Conservation (phyloP, 2,329 filamentous ascomycete species). For the Xylaria sp. region DNA sequence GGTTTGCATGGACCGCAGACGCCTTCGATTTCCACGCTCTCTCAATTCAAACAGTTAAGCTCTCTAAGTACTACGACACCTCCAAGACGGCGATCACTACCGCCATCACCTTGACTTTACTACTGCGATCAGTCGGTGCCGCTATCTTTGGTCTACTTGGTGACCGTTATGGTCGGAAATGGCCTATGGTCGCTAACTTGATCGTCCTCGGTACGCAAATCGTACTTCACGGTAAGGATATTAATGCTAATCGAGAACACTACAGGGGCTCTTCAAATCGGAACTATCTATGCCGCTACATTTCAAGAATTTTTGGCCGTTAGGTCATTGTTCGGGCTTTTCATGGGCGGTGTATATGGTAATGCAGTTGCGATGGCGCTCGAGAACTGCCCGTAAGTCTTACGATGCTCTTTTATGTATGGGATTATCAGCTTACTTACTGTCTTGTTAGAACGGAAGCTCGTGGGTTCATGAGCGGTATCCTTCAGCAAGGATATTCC, state of each 20-base stretch:
- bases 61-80: constrained; percentile 66
- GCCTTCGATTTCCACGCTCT: constrained; percentile 87
- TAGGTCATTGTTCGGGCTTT: constrained; percentile 77
- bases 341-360: constrained; percentile 85
- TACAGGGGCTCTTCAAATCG: constrained; percentile 70
- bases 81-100: constrained; percentile 75
- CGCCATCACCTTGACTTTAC: constrained; percentile 79
- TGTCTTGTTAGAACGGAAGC: constrained; percentile 63
- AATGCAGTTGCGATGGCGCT: constrained; percentile 83
- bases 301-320: constrained; percentile 82
- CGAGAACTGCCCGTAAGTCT: constrained; percentile 73
- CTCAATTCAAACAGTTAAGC: constrained; percentile 79
- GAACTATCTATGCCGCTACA: constrained; percentile 79
- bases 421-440: background rate
- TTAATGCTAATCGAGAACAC: constrained; percentile 2
- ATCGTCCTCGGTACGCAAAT: constrained; percentile 66
- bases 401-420: background rate
- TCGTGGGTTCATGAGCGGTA: constrained; percentile 82
- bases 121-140: constrained; percentile 80
- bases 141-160: constrained; percentile 80
- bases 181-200: constrained; percentile 86
- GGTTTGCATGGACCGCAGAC: constrained; percentile 81
- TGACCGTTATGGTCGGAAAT: constrained; percentile 84
- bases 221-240: background rate
- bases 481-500: constrained; percentile 84